A percentile compares a stretch with the other conserved stretches of the same genome.
These are phyloP conservation scores for Plasmodium chabaudi DNA, from an alignment of 169 alveolate genomes.

Conservation along the genomic window DNA sequence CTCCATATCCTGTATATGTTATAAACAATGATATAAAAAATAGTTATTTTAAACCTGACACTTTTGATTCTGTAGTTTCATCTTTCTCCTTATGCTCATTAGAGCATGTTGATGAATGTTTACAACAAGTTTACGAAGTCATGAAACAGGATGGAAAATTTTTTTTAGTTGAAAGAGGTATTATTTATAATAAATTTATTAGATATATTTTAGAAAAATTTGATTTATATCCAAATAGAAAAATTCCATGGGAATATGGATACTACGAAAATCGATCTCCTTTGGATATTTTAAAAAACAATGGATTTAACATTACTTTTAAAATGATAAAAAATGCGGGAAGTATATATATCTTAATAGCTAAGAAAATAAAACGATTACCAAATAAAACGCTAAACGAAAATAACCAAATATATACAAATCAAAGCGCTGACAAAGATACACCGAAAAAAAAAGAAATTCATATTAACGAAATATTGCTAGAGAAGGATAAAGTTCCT, in stretches of 20 bases:
- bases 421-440: not conserved
- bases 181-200: constrained; percentile 77
- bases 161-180: constrained; percentile 83
- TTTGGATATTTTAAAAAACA: constrained; percentile 60
- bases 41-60: constrained; percentile 76
- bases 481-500: not conserved
- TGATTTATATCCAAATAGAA: constrained; percentile 84
- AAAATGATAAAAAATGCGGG: constrained; percentile 74
- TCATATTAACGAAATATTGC: not conserved
- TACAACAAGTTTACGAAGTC: constrained; percentile 77
- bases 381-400: not conserved
- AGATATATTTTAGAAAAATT: constrained; percentile 78
- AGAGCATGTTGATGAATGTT: constrained; percentile 80
- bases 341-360: constrained; percentile 62
- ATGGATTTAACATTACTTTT: constrained; percentile 45
- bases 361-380: constrained; percentile 25
- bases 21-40: constrained; percentile 81
- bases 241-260: constrained; percentile 87
- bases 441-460: constrained; percentile 6
- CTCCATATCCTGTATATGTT: constrained; percentile 83
- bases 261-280: constrained; percentile 85
- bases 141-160: constrained; percentile 80
- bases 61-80: constrained; percentile 84
- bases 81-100: constrained; percentile 85
- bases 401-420: not conserved